These are phyloP conservation scores for Cenococcum geophilum DNA, from an alignment of 495 filamentous ascomycete species.

Conservation along the genomic window DNA sequence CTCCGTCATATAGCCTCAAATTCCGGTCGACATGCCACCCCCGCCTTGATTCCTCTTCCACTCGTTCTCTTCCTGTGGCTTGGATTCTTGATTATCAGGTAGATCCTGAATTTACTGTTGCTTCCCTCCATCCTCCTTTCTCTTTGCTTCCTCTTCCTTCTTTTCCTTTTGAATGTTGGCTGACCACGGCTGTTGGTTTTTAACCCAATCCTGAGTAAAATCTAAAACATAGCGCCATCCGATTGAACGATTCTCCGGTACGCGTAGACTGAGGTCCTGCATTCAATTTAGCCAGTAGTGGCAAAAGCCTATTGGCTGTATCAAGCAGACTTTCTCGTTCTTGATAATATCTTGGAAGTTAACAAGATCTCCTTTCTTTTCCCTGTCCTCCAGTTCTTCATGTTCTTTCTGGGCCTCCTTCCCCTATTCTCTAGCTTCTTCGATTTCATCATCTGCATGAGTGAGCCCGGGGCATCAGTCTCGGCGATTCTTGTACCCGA, in stretches of 20 bases:
- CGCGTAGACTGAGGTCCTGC: constrained; percentile 13
- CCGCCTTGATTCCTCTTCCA: no score
- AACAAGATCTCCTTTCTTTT: constrained; percentile 18
- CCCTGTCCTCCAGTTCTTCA: constrained; percentile 9
- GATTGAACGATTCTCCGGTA: constrained; percentile 16
- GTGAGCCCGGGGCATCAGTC: constrained; percentile 25
- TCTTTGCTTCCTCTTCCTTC: no score
- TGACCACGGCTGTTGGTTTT: no score
- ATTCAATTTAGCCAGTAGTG: background rate
- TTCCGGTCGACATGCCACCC: no score
- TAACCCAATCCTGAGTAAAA: no score
- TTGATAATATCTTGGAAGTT: background rate
- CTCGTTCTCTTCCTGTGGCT: no score
- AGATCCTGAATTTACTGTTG: no score
- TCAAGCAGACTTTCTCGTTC: no score
- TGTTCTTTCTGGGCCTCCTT: constrained; percentile 4
- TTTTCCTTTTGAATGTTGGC: no score
- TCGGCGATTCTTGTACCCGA: constrained; percentile 22
- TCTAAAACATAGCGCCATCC: constrained; percentile 23
- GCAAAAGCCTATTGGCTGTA: background rate
- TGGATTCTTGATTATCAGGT: no score
- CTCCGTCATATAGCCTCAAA: no score
- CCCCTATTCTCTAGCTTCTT: constrained; percentile 2
- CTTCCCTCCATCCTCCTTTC: no score
- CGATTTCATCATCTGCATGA: constrained; percentile 22